phyloP scores from a whole-genome alignment of 768 basidiomycete species.

The Podaxis sp. region DNA sequence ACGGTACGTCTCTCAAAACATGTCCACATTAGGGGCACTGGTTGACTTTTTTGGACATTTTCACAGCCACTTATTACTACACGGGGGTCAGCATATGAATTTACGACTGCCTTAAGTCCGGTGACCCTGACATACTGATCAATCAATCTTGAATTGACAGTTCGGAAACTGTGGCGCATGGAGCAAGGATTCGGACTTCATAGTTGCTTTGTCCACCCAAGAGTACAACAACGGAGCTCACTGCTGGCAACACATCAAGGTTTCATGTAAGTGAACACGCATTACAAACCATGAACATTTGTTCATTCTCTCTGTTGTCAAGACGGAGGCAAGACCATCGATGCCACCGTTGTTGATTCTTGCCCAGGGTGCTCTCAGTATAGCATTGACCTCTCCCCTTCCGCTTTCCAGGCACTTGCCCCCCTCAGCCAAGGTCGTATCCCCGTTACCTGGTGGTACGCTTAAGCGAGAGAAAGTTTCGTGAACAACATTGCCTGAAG shows the following conservation, averaged over 20 bases:
- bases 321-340: slow-evolving; percentile 23
- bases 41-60: slow-evolving; percentile 5
- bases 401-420: slow-evolving; percentile 25
- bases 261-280: slow-evolving; percentile 17
- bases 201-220: slow-evolving; percentile 20
- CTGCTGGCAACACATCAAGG: slow-evolving; percentile 20
- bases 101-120: neutral
- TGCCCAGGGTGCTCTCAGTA: slow-evolving; percentile 25
- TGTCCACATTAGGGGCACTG: neutral
- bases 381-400: slow-evolving; percentile 23
- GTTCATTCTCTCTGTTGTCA: neutral
- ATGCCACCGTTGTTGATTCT: slow-evolving; percentile 23
- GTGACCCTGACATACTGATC: neutral
- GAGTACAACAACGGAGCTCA: slow-evolving; percentile 17
- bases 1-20: slow-evolving; percentile 13
- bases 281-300: neutral
- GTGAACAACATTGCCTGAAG: neutral
- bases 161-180: slow-evolving; percentile 21
- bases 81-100: slow-evolving; percentile 17
- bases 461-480: slow-evolving; percentile 3
- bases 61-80: slow-evolving; percentile 19
- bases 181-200: slow-evolving; percentile 17
- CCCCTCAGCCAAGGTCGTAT: slow-evolving; percentile 20
- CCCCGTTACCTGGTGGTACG: slow-evolving; percentile 22
- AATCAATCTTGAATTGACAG: slow-evolving; percentile 8